phyloP scores from a whole-genome alignment of 78 protist genomes.

The Protostelium mycophagum region DNA sequence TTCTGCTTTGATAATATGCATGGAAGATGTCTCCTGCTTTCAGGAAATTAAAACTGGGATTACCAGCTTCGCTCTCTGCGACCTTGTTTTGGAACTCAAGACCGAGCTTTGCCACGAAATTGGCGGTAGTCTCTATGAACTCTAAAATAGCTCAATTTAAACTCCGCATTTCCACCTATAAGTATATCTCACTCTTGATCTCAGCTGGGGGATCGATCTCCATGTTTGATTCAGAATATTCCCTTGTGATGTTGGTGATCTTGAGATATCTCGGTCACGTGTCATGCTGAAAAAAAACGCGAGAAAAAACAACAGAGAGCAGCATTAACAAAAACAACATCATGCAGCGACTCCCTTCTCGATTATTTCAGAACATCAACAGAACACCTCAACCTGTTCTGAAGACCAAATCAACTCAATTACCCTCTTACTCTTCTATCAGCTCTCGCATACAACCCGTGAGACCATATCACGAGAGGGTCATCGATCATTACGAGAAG shows the following conservation, averaged over 20 bases:
- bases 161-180: not conserved
- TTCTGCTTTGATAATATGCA: conserved; percentile 20
- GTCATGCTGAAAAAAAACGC: too few species aligned
- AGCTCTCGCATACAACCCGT: not conserved
- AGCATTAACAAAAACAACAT: not conserved
- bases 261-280: too few species aligned
- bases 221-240: not conserved
- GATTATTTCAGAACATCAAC: not conserved
- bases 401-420: not conserved
- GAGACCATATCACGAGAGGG: conserved; percentile 51
- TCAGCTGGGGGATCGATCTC: not conserved
- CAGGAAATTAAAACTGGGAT: conserved; percentile 57
- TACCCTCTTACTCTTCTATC: not conserved
- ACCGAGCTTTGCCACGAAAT: conserved; percentile 58
- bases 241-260: not conserved
- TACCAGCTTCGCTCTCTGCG: conserved; percentile 31
- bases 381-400: not conserved
- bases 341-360: not conserved
- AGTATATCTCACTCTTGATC: not conserved
- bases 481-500: conserved; percentile 94
- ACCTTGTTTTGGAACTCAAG: conserved; percentile 35
- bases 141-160: not conserved
- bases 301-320: not conserved
- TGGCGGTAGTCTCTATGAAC: conserved; percentile 54
- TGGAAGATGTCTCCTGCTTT: conserved; percentile 29